Evolutionary conservation across 805 yeast species (phyloP), one percentile per base, ranked within the genome.

Genomic region (Suhomyces sp.): DNA sequence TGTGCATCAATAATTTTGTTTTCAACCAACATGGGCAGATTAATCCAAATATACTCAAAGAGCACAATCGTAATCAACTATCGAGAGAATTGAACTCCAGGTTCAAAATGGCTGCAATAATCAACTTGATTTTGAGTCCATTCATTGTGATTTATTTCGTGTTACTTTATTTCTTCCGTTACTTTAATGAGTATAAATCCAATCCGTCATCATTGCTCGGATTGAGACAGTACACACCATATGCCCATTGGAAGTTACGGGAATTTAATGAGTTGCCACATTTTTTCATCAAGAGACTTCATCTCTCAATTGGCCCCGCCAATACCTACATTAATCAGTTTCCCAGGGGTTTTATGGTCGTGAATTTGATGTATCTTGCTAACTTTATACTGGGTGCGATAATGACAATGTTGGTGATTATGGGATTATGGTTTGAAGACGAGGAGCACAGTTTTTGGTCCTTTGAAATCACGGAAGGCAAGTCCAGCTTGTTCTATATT

Each of bases 231-330:
- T 93, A 88, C 54, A 87, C 98, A 0, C 96, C 97, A 0, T 77
- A 77, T 60, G 97, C 98, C 0, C 90, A 85, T 50, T 93, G 98
- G 98, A 87, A 83, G 54, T 74, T 93, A 51, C 69, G 99, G 38
- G 99, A 93, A 51, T 87, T 84, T 54, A 93, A 93, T 58, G 99
- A 93, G 54, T 69, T 93, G 6, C 87, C 87, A 28, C 98, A 93
- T 58, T 71, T 91, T 18, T 93, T 93, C 60, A 79, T 79, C 38
- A 79, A 81, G 47, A 69, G 99, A 32, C 61, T 93, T 25, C 85
- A 80, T 30, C 61, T 86, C 41, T 86, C 96, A 33, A 74, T 79
- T 19, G 84, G 77, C 11, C 80, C 88, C 5, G 96, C 98, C 0
- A 75, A 84, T 27, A 75, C 80, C 13, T 93, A 93, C 54, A 77